phyloP scores from a whole-genome alignment of 306 rosid species.

The Trifolium subterraneum region DNA sequence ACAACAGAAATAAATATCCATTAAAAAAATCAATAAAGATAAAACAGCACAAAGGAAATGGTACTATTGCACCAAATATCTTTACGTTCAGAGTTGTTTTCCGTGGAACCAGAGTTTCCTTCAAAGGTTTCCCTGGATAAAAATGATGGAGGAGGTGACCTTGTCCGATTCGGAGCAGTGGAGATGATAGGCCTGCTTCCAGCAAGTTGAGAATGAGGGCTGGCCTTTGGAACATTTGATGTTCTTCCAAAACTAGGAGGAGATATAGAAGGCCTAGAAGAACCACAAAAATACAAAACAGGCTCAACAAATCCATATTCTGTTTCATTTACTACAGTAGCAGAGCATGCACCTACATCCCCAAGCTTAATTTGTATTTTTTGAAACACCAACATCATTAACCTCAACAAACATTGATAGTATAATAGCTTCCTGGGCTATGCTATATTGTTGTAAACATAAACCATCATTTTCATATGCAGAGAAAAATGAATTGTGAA shows the following conservation, averaged over 20 bases:
- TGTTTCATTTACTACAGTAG: slow-evolving; percentile 10
- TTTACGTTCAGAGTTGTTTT: slow-evolving; percentile 79
- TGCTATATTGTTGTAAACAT: slow-evolving; percentile 15
- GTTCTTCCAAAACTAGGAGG: slow-evolving; percentile 41
- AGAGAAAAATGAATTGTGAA: not conserved
- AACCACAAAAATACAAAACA: slow-evolving; percentile 28
- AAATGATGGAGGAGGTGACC: slow-evolving; percentile 68
- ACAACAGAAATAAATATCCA: slow-evolving; percentile 34
- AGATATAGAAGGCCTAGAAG: slow-evolving; percentile 49
- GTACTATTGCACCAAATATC: slow-evolving; percentile 37
- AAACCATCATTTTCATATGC: slow-evolving; percentile 13
- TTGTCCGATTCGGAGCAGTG: slow-evolving; percentile 68
- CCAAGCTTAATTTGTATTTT: slow-evolving; percentile 25
- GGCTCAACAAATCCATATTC: slow-evolving; percentile 37
- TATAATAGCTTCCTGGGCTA: slow-evolving; percentile 13
- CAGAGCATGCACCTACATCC: slow-evolving; percentile 6
- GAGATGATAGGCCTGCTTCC: slow-evolving; percentile 43
- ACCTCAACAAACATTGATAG: slow-evolving; percentile 26
- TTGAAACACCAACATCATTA: slow-evolving; percentile 22
- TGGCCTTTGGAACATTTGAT: slow-evolving; percentile 37
- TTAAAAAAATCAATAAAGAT: slow-evolving; percentile 16
- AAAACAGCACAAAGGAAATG: slow-evolving; percentile 27
- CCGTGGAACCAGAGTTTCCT: slow-evolving; percentile 51
- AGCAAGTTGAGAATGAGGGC: slow-evolving; percentile 39
- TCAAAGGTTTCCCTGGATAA: slow-evolving; percentile 54